These are phyloP conservation scores for Sugiyamaella grinbergsii DNA, from an alignment of 1,139 yeast species.

Conservation along the genomic window DNA sequence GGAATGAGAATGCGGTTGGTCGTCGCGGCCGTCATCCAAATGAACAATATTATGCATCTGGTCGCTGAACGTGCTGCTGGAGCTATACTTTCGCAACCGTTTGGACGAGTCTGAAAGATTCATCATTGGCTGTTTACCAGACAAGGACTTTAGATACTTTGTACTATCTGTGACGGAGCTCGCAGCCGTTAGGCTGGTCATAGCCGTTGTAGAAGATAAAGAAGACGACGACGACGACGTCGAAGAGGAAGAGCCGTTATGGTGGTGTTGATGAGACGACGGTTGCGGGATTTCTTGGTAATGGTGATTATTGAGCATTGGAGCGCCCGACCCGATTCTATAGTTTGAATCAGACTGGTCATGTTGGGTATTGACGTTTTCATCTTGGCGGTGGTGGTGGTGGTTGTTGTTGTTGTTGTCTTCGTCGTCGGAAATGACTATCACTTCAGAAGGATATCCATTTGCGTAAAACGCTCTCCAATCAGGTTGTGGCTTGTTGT, in stretches of 20 bases:
- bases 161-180: slow-evolving; percentile 7
- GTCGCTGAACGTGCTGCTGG: slow-evolving; percentile 12
- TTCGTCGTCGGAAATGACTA: slow-evolving; percentile 41
- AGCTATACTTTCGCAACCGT: slow-evolving; percentile 14
- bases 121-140: slow-evolving; percentile 4
- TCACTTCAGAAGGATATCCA: slow-evolving; percentile 42
- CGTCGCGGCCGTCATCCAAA: slow-evolving; percentile 1
- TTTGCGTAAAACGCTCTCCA: slow-evolving; percentile 41
- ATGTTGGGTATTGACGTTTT: background rate
- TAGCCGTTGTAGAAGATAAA: slow-evolving; percentile 15
- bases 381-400: background rate
- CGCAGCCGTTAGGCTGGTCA: slow-evolving; percentile 9
- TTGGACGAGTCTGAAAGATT: slow-evolving; percentile 5
- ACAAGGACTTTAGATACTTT: slow-evolving; percentile 2
- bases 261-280: slow-evolving; percentile 12
- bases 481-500: slow-evolving; percentile 26
- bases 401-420: slow-evolving; percentile 27
- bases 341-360: background rate
- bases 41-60: background rate
- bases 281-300: slow-evolving; percentile 11
- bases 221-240: slow-evolving; percentile 10
- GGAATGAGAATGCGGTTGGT: too few species aligned
- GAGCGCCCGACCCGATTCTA: slow-evolving; percentile 9
- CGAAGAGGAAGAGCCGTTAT: slow-evolving; percentile 8
- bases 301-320: background rate